Evolutionary conservation across 768 basidiomycete genomes (phyloP).

Genomic region (Leccinum longicurvipes): DNA sequence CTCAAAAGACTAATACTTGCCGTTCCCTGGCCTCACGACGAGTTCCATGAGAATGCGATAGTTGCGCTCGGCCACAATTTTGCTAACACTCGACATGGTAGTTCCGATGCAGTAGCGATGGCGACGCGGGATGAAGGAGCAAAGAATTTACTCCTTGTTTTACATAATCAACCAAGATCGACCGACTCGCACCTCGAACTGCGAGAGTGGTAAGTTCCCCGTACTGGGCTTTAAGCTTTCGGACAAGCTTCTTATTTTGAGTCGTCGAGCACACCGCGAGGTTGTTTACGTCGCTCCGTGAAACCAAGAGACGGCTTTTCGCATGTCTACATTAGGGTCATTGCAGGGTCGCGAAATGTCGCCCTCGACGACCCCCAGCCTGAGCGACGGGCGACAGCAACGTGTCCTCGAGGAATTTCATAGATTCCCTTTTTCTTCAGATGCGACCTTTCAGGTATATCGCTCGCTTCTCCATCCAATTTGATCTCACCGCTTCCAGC

Average conservation of each 20-base stretch:
- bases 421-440: slow-evolving; percentile 51
- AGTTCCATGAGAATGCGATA: slow-evolving; percentile 68
- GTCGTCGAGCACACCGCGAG: slow-evolving; percentile 4
- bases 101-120: neutral
- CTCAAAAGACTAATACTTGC: slow-evolving; percentile 36
- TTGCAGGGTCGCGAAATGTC: slow-evolving; percentile 14
- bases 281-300: slow-evolving; percentile 14
- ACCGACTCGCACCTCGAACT: neutral
- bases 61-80: slow-evolving; percentile 61
- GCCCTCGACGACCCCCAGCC: slow-evolving; percentile 11
- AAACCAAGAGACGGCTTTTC: neutral
- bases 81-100: slow-evolving; percentile 42
- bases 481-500: slow-evolving; percentile 37
- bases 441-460: slow-evolving; percentile 58
- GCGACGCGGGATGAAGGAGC: neutral
- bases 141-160: neutral
- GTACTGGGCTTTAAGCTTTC: neutral
- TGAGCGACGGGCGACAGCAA: slow-evolving; percentile 13
- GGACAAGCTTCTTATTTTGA: neutral
- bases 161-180: slow-evolving; percentile 20
- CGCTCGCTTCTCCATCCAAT: neutral
- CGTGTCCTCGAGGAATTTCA: slow-evolving; percentile 34
- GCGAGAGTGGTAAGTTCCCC: neutral
- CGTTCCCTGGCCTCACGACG: slow-evolving; percentile 73
- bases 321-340: slow-evolving; percentile 14